phyloP scores from a whole-genome alignment of 257 asterid genomes.

The Cruciata laevipes region DNA sequence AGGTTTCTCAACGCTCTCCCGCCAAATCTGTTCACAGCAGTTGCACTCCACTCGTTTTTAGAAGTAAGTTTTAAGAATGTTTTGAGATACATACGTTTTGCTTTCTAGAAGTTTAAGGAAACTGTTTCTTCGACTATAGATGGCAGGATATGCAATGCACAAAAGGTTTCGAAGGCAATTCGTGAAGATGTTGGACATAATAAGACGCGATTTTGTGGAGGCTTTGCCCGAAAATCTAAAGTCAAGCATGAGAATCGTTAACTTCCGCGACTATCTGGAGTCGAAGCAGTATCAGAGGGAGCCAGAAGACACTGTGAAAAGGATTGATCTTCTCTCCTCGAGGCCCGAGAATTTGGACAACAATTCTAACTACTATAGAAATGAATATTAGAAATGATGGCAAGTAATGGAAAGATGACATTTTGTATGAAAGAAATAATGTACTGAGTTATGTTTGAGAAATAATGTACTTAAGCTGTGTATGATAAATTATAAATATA shows the following conservation, averaged over 20 bases:
- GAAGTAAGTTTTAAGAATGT: conserved; percentile 43
- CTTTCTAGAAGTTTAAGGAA: background rate
- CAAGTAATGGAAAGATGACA: too few relatives aligned
- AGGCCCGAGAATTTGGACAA: background rate
- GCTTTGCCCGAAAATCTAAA: conserved; percentile 41
- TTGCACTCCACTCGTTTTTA: conserved; percentile 65
- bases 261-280: conserved; percentile 44
- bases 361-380: too few relatives aligned
- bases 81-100: background rate
- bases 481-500: too few relatives aligned
- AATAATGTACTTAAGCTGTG: too few relatives aligned
- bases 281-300: conserved; percentile 49
- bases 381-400: too few relatives aligned
- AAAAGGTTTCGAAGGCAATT: conserved; percentile 52
- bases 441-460: background rate
- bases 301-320: conserved; percentile 57
- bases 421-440: background rate
- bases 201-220: conserved; percentile 41
- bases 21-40: conserved; percentile 67
- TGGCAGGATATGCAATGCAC: conserved; percentile 66
- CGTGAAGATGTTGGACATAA: conserved; percentile 46
- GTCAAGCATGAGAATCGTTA: conserved; percentile 28
- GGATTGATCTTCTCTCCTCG: conserved; percentile 33
- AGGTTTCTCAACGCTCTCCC: conserved; percentile 78
- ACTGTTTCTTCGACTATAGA: conserved; percentile 41